Evolutionary conservation across 2,329 filamentous ascomycete species (phyloP), one percentile per base, ranked within the genome.

Genomic region (Simplicillium aogashimaense): DNA sequence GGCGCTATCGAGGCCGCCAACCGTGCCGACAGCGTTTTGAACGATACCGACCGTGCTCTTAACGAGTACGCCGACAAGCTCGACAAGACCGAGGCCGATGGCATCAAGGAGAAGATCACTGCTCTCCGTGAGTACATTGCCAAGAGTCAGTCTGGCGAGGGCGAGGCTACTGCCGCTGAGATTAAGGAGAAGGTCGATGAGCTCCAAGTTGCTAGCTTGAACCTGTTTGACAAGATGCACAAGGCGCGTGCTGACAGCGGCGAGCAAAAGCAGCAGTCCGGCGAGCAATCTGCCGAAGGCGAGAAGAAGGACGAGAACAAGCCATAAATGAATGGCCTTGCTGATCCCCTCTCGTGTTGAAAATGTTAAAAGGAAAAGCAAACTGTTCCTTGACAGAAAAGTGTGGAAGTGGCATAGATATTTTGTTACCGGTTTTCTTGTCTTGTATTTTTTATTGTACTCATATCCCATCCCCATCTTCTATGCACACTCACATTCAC

Each of bases 191-290:
- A 95, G 86, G 94, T 86, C 56, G 92, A 97, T 52, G 90, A 95
- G 69, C 85, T 98, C 60, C 92, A 97, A 74, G 86, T 84, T 64
- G 86, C 90, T 53, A 90, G 84, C 67, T 74, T 98, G 69, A 94
- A 86, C 70, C 81, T 97, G 58, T 97, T 98, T 66, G 92, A 97
- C 74, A 95, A 97, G 84, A 95, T 98, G 86, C 90, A 98, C 85
- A 94, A 94, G 77, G 87, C 90, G 53, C 83, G 86, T 55, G 64
- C 69, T 53, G 84, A 89, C 71, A 72, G 72, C 53, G 64, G 70
- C 57, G 50, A 54, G 43, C 65, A 72, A 59, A 65, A 76, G 59
- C 66, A 75, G 57, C 49, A 59, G 54, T 66, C 54, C 52, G 64
- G 55, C 61, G 53, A 68, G 55, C 65, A 67, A 66, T 64, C 66